A percentile compares a stretch with the other conserved stretches of the same genome.
These are phyloP conservation scores for Phanerochaete sordida DNA, from an alignment of 768 basidiomycete species.

Conservation along the genomic window DNA sequence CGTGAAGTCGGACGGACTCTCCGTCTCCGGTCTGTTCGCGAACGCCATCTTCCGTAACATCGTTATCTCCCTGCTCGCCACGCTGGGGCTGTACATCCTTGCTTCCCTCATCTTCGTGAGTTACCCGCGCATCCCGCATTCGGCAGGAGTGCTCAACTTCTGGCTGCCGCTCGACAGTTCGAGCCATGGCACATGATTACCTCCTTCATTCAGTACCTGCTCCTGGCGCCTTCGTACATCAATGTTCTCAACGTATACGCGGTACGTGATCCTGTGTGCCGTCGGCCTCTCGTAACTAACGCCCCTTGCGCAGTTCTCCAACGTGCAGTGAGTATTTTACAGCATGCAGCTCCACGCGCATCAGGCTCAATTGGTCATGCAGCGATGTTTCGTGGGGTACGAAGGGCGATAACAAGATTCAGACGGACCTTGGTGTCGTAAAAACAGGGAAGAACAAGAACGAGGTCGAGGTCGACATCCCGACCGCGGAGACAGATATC, in stretches of 20 bases:
- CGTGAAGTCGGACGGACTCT: slow-evolving; percentile 42
- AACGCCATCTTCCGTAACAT: slow-evolving; percentile 84
- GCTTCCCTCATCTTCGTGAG: slow-evolving; percentile 83
- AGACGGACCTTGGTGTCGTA: slow-evolving; percentile 83
- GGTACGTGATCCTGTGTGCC: slow-evolving; percentile 33
- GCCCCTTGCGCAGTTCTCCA: slow-evolving; percentile 55
- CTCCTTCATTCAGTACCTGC: slow-evolving; percentile 86
- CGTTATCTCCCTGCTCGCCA: slow-evolving; percentile 80
- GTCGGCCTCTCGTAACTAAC: slow-evolving; percentile 7
- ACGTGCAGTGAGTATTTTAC: slow-evolving; percentile 53
- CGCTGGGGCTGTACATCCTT: slow-evolving; percentile 83
- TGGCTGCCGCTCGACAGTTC: slow-evolving; percentile 44
- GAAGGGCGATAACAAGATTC: slow-evolving; percentile 88
- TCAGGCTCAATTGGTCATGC: neutral
- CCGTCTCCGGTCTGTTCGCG: slow-evolving; percentile 60
- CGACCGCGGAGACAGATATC: slow-evolving; percentile 85
- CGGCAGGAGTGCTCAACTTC: neutral
- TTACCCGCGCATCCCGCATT: neutral
- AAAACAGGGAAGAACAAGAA: slow-evolving; percentile 62
- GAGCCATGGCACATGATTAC: slow-evolving; percentile 99
- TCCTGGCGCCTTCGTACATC: slow-evolving; percentile 94
- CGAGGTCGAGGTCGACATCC: slow-evolving; percentile 83
- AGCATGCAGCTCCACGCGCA: neutral
- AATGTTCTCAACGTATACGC: slow-evolving; percentile 91
- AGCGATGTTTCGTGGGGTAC: slow-evolving; percentile 94